Evolutionary conservation across 169 alveolate species (phyloP), one percentile per base, ranked within the genome.

Genomic region (Plasmodium gaboni): DNA sequence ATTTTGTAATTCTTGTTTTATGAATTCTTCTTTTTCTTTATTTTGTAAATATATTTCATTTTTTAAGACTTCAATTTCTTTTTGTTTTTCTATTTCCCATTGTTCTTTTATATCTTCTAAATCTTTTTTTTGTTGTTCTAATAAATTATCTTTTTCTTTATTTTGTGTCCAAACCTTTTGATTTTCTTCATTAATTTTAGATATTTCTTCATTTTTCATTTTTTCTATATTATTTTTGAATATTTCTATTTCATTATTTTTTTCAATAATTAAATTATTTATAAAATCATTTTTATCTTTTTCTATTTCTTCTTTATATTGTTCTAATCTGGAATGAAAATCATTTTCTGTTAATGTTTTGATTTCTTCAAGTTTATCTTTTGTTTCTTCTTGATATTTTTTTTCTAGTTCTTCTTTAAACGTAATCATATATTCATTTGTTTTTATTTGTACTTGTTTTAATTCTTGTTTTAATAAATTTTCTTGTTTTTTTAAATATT

Each of bases 271-370:
- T 46, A 86, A 38, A 71, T 63, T 69, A 42, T 86, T 86, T 60
- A 86, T 86, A 64, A 86, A 86, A 15, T 70, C 87, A 60, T 86
- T 86, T 63, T 86, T 86, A 59, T 59, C 72, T 60, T 86, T 73
- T 64, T 86, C 92, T 19, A 70, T 46, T 50, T 71, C 59, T 46
- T 86, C 92, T 86, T 86, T 86, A 61, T 71, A 86, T 65, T 86
- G 70, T 71, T 86, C 92, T 10, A 86, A 64, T 44, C 60, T 86
- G 4, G 50, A 26, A 57, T 86, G 59, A 64, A 50, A 86, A 64
- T 71, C 57, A 32, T 22, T 32, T 57, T 86, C 78, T 2, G 87
- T 87, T n/a, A 22, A 2, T 59, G 28, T 28, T 71, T 83, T 83
- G n/a, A 48, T 63, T 19, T 71, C 48, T 60, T 32, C 72, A 26